Base-by-base conservation (phyloP, 78 protist genomes). In the Emiliania huxleyi region DNA sequence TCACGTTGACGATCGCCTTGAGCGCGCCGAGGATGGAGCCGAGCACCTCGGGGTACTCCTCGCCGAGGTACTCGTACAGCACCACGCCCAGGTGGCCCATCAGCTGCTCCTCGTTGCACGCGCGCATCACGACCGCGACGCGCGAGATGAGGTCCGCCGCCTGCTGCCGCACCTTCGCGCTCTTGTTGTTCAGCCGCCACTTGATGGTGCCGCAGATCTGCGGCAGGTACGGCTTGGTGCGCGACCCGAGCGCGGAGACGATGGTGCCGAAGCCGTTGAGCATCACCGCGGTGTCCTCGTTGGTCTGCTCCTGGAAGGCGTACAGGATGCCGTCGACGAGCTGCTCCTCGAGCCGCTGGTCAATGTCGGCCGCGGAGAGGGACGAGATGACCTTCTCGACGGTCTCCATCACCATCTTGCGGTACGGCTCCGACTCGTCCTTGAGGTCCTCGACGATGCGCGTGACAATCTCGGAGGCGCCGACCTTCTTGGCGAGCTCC, bases 11-110 rank as follows among this genome's bases (percentile, higher is more conserved):
- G 75, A 99, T 95, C 69, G 97, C 95, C 94, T 97, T 97, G 26
- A 99, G 94, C 8, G 98, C 99, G 18, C 96, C 99, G 37, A 98
- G 69, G 56, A 98, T 97, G 0, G 98, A 96, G 92, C 98, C 98
- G 71, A 62, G 81, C 84, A 89, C 99, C 73, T 99, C 99, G 87
- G 99, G 99, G 91, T 98, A 98, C 93, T 99, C 99, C 87, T 99
- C 99, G 56, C 99, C 99, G 5, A 98, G 95, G 35, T 97, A 96
- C 91, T 99, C 99, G 94, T 97, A 97, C 89, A 98, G 96, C 81
- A 97, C 97, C 22, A 88, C 94, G 49, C 99, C 99, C 45, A 98
- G 87, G 94, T 97, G 98, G 42, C 94, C 55, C 94, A 98, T 43
- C 29, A 97, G 93, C 84, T 90, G 88, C n/a, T 96, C 99, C 45